phyloP scores from a whole-genome alignment of 352 stramenopile genomes.

The Peronospora belbahrii region DNA sequence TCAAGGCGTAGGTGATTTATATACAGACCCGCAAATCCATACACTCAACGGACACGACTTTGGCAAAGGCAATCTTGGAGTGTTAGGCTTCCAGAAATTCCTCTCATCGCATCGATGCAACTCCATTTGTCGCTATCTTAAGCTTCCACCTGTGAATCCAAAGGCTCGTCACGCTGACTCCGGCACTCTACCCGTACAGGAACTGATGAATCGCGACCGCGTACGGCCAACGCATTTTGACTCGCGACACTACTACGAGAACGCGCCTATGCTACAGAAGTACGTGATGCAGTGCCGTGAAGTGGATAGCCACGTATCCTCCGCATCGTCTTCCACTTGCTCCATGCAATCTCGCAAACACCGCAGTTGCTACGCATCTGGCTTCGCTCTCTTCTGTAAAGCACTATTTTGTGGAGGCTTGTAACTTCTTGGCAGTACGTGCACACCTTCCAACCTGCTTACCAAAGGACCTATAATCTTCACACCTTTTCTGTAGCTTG shows the following conservation, averaged over 20 bases:
- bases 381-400: conserved; percentile 19
- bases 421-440: neutral
- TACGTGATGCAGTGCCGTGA: conserved; percentile 72
- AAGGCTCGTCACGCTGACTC: conserved; percentile 69
- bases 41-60: conserved; percentile 84
- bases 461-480: conserved; percentile 11
- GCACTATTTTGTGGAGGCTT: conserved; percentile 20
- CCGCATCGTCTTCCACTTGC: conserved; percentile 25
- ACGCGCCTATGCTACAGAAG: conserved; percentile 80
- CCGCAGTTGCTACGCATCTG: conserved; percentile 1
- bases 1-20: conserved; percentile 92
- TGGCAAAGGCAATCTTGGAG: conserved; percentile 81
- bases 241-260: conserved; percentile 83
- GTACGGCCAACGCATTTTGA: conserved; percentile 70
- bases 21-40: conserved; percentile 92
- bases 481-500: conserved; percentile 11
- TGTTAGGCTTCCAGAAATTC: conserved; percentile 82
- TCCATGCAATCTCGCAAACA: conserved; percentile 16
- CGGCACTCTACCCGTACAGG: conserved; percentile 66
- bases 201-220: conserved; percentile 72
- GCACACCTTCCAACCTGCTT: conserved; percentile 1
- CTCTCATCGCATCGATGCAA: conserved; percentile 84
- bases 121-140: conserved; percentile 82
- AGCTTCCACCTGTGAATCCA: conserved; percentile 71
- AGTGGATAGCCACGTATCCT: conserved; percentile 17